Conservation (phyloP, 1,139 yeast genomes). For the Schwanniomyces etchellsii region DNA sequence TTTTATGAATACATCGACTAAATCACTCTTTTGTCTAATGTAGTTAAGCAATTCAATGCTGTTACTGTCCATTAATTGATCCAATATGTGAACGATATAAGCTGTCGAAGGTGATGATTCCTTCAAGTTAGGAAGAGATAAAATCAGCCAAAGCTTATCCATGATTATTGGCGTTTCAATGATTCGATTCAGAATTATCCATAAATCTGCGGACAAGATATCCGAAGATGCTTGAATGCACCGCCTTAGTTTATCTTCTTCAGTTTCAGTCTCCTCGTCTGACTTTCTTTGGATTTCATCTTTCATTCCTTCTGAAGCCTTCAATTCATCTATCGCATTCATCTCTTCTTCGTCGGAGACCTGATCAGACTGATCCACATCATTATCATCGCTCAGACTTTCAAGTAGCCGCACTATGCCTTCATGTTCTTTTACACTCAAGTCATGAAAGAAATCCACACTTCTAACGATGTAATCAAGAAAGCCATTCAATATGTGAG, state of each 20-base stretch:
- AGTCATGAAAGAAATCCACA: constrained; percentile 34
- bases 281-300: constrained; percentile 9
- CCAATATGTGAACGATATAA: constrained; percentile 37
- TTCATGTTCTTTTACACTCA: constrained; percentile 19
- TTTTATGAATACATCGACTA: constrained; percentile 50
- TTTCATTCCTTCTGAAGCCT: constrained; percentile 11
- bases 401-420: constrained; percentile 7
- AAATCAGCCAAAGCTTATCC: constrained; percentile 38
- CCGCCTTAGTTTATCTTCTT: constrained; percentile 35
- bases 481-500: constrained; percentile 39
- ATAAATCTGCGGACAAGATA: constrained; percentile 36
- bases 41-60: constrained; percentile 48
- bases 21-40: constrained; percentile 42
- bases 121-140: constrained; percentile 29
- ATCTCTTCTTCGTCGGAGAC: constrained; percentile 11
- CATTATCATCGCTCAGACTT: constrained; percentile 4
- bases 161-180: constrained; percentile 40
- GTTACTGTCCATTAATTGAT: constrained; percentile 43
- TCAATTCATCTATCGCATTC: constrained; percentile 5
- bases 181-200: constrained; percentile 41
- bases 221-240: constrained; percentile 39
- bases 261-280: constrained; percentile 20
- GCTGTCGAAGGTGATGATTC: constrained; percentile 38
- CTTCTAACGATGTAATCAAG: constrained; percentile 30
- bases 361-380: constrained; percentile 10